These are phyloP conservation scores for Clonostachys rosea DNA, from an alignment of 2,329 filamentous ascomycete species.

Conservation along the genomic window DNA sequence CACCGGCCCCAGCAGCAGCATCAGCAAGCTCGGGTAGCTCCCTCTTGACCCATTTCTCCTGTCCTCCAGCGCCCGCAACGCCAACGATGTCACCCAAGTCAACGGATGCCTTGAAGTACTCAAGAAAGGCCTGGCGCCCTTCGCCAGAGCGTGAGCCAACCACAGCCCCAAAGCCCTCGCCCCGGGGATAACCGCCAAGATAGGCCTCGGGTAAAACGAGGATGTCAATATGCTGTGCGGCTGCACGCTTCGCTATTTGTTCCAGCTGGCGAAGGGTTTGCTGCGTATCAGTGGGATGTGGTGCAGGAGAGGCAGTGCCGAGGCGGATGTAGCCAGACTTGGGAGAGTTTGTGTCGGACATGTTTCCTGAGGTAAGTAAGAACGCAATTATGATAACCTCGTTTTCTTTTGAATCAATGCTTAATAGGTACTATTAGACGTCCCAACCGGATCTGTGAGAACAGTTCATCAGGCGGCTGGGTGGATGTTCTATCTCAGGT, in stretches of 20 bases:
- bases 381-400: no score
- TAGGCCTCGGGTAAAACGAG: conserved; percentile 90
- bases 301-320: conserved; percentile 52
- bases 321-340: conserved; percentile 35
- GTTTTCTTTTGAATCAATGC: no score
- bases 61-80: conserved; percentile 59
- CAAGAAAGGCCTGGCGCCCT: conserved; percentile 77
- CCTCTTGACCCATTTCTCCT: conserved; percentile 65
- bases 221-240: conserved; percentile 52
- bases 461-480: no score
- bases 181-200: conserved; percentile 78
- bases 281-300: conserved; percentile 38
- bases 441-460: no score
- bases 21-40: conserved; percentile 33
- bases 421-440: no score
- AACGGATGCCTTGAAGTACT: conserved; percentile 74
- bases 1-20: conserved; percentile 4
- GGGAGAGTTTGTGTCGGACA: no score
- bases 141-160: conserved; percentile 57
- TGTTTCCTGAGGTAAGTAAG: no score
- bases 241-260: conserved; percentile 57
- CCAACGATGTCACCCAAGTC: conserved; percentile 77
- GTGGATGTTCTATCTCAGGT: no score
- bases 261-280: conserved; percentile 65
- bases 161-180: conserved; percentile 1